Conservation (phyloP, 2,329 filamentous ascomycete species). For the Aspergillus fumigatus region DNA sequence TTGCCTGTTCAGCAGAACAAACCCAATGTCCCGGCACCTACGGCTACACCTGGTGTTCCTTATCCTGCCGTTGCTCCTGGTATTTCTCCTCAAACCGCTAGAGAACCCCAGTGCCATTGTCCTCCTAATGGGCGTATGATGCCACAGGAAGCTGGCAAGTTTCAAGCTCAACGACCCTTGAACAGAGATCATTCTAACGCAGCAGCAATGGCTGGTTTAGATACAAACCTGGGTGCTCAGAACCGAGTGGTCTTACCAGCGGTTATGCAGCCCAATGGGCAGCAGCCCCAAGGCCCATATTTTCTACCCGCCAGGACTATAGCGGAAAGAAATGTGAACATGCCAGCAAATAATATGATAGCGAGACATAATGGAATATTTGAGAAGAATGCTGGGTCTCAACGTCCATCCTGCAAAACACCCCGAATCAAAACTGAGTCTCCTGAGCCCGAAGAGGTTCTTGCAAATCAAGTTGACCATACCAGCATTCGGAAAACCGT, state of each 20-base stretch:
- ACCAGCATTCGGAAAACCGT: neutral
- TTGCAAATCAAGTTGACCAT: neutral
- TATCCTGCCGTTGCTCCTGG: neutral
- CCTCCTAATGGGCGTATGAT: neutral
- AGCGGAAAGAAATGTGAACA: neutral
- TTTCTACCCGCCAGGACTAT: neutral
- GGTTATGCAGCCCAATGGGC: neutral
- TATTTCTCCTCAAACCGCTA: neutral
- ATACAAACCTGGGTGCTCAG: neutral
- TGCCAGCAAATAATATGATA: neutral
- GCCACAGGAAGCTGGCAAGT: neutral
- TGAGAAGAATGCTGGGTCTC: neutral
- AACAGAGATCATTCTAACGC: neutral
- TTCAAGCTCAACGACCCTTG: neutral
- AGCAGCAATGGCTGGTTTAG: neutral
- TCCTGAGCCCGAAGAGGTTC: neutral
- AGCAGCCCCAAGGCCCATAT: neutral
- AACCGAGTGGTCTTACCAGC: neutral
- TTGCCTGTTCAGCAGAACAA: neutral
- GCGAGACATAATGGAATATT: neutral
- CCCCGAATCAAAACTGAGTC: neutral
- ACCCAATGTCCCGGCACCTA: neutral
- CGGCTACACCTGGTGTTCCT: neutral
- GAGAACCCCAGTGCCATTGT: neutral
- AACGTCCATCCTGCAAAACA: neutral